Conservation (phyloP, 176 grass and related monocot species). For the Themeda triandra region DNA sequence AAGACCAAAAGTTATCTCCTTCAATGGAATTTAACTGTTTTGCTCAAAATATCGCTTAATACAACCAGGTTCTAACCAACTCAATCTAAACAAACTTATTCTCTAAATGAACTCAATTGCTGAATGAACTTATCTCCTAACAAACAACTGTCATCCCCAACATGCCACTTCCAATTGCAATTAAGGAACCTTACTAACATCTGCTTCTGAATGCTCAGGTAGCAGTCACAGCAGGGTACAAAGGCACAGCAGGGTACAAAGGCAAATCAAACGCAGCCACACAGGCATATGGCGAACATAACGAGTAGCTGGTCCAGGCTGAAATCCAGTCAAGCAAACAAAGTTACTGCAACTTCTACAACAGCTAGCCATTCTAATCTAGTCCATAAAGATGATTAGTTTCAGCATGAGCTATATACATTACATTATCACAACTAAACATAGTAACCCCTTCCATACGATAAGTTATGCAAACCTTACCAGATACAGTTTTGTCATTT, state of each 20-base stretch:
- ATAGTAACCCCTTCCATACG: neutral
- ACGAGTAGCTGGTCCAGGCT: neutral
- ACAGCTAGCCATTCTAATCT: neutral
- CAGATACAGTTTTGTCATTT: neutral
- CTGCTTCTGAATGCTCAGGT: neutral
- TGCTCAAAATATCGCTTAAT: too few relatives aligned
- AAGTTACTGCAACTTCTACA: neutral
- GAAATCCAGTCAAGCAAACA: neutral
- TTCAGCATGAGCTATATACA: constrained; percentile 22
- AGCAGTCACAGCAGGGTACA: neutral
- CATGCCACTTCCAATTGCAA: too few relatives aligned
- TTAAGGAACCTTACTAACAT: neutral
- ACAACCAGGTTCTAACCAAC: too few relatives aligned
- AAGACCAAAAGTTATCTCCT: too few relatives aligned
- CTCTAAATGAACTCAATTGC: too few relatives aligned
- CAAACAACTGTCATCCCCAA: too few relatives aligned
- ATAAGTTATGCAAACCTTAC: neutral
- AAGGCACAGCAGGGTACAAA: too few relatives aligned
- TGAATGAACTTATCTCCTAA: too few relatives aligned
- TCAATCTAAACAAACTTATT: too few relatives aligned
- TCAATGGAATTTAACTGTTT: too few relatives aligned
- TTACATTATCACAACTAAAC: constrained; percentile 20
- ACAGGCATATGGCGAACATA: neutral
- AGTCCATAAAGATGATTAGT: neutral
- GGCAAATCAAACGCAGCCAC: neutral